These are phyloP conservation scores for Chrysophaeum taylorii DNA, from an alignment of 352 stramenopile genomes.

Conservation along the genomic window DNA sequence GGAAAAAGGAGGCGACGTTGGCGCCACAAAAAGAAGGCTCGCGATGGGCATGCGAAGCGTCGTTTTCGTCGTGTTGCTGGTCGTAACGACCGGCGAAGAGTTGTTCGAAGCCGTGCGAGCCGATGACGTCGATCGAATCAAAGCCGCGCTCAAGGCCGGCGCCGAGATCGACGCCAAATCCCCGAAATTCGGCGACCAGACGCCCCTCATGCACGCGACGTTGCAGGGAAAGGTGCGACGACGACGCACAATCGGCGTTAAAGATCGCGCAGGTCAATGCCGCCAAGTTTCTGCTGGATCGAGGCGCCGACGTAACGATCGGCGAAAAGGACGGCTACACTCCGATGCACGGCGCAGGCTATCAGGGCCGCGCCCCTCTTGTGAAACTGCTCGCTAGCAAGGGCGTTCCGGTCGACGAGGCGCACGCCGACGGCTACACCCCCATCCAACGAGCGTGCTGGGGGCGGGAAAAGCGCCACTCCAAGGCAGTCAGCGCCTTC, in stretches of 20 bases:
- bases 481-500: constrained; percentile 28
- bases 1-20: too few relatives aligned
- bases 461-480: constrained; percentile 25
- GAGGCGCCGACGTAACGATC: constrained; percentile 34
- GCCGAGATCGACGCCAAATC: constrained; percentile 27
- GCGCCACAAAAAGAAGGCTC: too few relatives aligned
- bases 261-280: too few relatives aligned
- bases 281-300: constrained; percentile 32
- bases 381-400: constrained; percentile 29
- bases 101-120: too few relatives aligned
- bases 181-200: constrained; percentile 32
- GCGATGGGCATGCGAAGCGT: too few relatives aligned
- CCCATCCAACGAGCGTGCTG: constrained; percentile 33
- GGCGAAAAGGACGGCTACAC: constrained; percentile 42
- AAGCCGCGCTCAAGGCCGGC: constrained; percentile 12
- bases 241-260: too few relatives aligned
- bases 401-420: background rate
- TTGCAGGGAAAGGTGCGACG: constrained; percentile 30
- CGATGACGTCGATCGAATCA: too few relatives aligned
- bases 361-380: constrained; percentile 35
- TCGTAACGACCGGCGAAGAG: too few relatives aligned
- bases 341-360: constrained; percentile 39
- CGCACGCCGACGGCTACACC: constrained; percentile 16
- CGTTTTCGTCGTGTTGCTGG: too few relatives aligned
- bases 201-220: constrained; percentile 36